phyloP scores from a whole-genome alignment of 2,329 filamentous ascomycete species.

The Fusarium nematophilum region DNA sequence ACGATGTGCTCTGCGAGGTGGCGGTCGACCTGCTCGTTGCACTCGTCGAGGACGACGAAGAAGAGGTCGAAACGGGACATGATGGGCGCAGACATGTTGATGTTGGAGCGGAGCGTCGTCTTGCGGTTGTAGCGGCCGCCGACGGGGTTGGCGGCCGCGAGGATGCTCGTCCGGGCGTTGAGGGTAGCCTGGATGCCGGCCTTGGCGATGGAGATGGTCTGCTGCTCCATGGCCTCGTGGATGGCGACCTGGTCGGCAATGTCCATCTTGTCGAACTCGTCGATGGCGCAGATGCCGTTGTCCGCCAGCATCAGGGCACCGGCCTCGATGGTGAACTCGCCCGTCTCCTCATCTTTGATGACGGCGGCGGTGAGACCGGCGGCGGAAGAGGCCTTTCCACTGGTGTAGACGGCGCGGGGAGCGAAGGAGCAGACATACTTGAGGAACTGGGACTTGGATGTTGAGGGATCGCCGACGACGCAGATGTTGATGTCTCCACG shows the following conservation, averaged over 20 bases:
- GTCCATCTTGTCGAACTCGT: conserved; percentile 99
- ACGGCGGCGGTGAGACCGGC: conserved; percentile 97
- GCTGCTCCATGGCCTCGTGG: conserved; percentile 99
- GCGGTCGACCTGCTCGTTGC: conserved; percentile 90
- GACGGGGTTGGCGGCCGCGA: conserved; percentile 95
- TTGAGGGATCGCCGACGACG: conserved; percentile 96
- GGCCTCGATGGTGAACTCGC: conserved; percentile 98
- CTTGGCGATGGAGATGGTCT: conserved; percentile 98
- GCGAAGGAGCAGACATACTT: conserved; percentile 98
- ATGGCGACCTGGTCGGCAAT: conserved; percentile 97
- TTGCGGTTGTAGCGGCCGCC: conserved; percentile 98
- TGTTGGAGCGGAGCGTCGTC: conserved; percentile 90
- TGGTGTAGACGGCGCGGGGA: conserved; percentile 97
- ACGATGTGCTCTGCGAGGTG: conserved; percentile 96
- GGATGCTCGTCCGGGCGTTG: conserved; percentile 93
- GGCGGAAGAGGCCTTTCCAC: conserved; percentile 95
- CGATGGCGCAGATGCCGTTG: conserved; percentile 97
- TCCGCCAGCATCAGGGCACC: conserved; percentile 97
- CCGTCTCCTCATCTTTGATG: conserved; percentile 97
- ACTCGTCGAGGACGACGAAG: conserved; percentile 97
- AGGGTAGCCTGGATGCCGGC: conserved; percentile 97
- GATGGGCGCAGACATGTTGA: conserved; percentile 98
- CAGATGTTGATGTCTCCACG: conserved; percentile 99
- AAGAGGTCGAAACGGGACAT: conserved; percentile 99
- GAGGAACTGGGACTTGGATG: conserved; percentile 96